phyloP scores from a whole-genome alignment of 73 alveolate species.

The Paramecium biaurelia region DNA sequence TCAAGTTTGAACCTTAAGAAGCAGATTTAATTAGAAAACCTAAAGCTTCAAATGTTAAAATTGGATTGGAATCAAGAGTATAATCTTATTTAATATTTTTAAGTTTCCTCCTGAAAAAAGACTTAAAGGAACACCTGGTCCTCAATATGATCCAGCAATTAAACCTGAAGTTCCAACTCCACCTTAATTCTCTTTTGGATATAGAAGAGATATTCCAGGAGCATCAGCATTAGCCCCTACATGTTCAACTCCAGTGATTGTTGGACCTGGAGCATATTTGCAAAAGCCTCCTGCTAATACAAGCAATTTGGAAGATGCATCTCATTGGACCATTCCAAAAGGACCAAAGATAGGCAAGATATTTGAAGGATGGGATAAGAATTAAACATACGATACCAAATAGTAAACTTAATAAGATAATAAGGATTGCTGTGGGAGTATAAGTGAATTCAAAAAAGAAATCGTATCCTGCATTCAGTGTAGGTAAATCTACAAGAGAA shows the following conservation, averaged over 20 bases:
- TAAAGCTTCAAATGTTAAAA: constrained; percentile 56
- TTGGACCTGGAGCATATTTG: constrained; percentile 85
- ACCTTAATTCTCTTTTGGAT: constrained; percentile 78
- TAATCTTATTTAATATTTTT: not conserved
- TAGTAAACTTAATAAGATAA: constrained; percentile 16
- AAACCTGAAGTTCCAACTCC: constrained; percentile 71
- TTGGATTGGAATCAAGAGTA: constrained; percentile 64
- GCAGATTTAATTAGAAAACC: constrained; percentile 59
- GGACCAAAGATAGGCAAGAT: constrained; percentile 73
- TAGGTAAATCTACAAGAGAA: constrained; percentile 78
- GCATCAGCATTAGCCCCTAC: constrained; percentile 73
- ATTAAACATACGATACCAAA: constrained; percentile 77
- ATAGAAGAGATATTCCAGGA: constrained; percentile 72
- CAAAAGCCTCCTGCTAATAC: constrained; percentile 78
- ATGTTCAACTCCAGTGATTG: constrained; percentile 77
- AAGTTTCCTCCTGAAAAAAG: constrained; percentile 66
- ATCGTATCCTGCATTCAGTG: constrained; percentile 68
- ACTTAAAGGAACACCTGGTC: constrained; percentile 83
- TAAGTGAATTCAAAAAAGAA: constrained; percentile 73
- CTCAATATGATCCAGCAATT: constrained; percentile 75
- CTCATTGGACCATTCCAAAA: constrained; percentile 82
- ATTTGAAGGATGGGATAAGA: constrained; percentile 68
- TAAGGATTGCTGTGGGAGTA: constrained; percentile 69
- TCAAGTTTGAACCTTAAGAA: constrained; percentile 60
- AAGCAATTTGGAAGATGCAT: constrained; percentile 64